These are phyloP conservation scores for Dothidotthia symphoricarpi DNA, from an alignment of 2,329 filamentous ascomycete genomes.

Conservation along the genomic window DNA sequence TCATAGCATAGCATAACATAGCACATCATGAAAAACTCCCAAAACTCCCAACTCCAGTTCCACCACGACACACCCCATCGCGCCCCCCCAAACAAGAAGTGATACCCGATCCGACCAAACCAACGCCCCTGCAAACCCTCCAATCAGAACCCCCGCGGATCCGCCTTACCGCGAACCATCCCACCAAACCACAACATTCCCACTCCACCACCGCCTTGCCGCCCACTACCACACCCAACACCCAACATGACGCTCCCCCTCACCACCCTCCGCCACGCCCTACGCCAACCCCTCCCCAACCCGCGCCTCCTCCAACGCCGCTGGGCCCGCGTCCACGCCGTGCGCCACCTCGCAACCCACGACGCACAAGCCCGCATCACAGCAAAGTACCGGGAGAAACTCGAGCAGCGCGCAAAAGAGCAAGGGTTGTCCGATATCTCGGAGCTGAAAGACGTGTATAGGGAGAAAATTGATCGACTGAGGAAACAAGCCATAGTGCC, in stretches of 20 bases:
- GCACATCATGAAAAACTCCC: too few species aligned
- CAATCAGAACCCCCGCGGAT: too few species aligned
- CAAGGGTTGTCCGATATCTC: conserved; percentile 69
- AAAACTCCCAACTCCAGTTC: too few species aligned
- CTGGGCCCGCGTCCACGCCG: conserved; percentile 89
- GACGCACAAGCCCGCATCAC: conserved; percentile 64
- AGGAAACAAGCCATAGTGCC: conserved; percentile 64
- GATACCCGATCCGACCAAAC: too few species aligned
- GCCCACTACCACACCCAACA: background rate
- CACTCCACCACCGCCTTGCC: background rate
- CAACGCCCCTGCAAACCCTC: too few species aligned
- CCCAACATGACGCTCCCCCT: conserved; percentile 24
- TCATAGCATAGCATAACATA: too few species aligned
- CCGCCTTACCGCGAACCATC: too few species aligned
- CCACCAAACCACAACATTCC: too few species aligned
- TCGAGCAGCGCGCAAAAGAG: conserved; percentile 75
- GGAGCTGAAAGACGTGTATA: conserved; percentile 77
- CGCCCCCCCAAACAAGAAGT: too few species aligned
- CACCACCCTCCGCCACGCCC: conserved; percentile 30
- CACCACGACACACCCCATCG: too few species aligned
- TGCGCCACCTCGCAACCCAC: conserved; percentile 83
- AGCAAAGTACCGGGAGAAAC: conserved; percentile 85
- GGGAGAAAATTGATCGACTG: conserved; percentile 74
- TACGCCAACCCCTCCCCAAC: conserved; percentile 32
- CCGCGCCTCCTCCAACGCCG: conserved; percentile 60